A percentile compares a stretch with the other conserved stretches of the same genome.
These are phyloP conservation scores for Suhomyces sp. DNA, from an alignment of 805 yeast genomes.

Conservation along the genomic window DNA sequence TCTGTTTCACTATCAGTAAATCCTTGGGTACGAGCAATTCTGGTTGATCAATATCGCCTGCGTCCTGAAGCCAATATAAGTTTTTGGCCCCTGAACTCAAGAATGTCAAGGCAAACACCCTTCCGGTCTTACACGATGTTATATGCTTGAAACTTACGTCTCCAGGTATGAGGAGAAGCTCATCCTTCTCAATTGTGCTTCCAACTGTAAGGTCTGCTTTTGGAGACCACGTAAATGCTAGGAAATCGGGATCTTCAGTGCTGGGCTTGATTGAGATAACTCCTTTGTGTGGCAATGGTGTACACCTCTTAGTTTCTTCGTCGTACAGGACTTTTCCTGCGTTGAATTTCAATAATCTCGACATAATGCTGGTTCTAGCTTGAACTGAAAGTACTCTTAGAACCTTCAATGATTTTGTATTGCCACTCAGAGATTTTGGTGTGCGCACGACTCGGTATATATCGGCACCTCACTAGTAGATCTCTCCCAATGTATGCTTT, in stretches of 20 bases:
- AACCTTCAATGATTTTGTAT: background rate
- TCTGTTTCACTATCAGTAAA: conserved; percentile 43
- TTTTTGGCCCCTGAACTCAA: conserved; percentile 59
- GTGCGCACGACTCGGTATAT: conserved; percentile 6
- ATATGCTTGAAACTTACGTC: conserved; percentile 79
- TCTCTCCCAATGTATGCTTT: too few relatives aligned
- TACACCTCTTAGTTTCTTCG: conserved; percentile 59
- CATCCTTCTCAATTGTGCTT: conserved; percentile 50
- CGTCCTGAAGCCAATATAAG: conserved; percentile 77
- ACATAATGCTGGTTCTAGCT: conserved; percentile 6
- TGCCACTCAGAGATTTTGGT: conserved; percentile 2
- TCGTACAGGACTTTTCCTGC: conserved; percentile 77
- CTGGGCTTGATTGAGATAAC: conserved; percentile 57
- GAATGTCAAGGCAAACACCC: conserved; percentile 70
- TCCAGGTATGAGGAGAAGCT: conserved; percentile 75
- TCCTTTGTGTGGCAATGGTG: conserved; percentile 74
- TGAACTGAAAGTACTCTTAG: too few relatives aligned
- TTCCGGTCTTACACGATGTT: conserved; percentile 67
- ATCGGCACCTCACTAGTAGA: too few relatives aligned
- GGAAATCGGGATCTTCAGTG: conserved; percentile 70
- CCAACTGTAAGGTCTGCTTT: conserved; percentile 47
- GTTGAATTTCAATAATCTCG: conserved; percentile 53
- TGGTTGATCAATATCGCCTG: conserved; percentile 60
- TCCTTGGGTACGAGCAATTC: conserved; percentile 61
- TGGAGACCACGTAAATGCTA: conserved; percentile 72